phyloP scores from a whole-genome alignment of 2,329 filamentous ascomycete genomes.

The Diaporthe sp. region DNA sequence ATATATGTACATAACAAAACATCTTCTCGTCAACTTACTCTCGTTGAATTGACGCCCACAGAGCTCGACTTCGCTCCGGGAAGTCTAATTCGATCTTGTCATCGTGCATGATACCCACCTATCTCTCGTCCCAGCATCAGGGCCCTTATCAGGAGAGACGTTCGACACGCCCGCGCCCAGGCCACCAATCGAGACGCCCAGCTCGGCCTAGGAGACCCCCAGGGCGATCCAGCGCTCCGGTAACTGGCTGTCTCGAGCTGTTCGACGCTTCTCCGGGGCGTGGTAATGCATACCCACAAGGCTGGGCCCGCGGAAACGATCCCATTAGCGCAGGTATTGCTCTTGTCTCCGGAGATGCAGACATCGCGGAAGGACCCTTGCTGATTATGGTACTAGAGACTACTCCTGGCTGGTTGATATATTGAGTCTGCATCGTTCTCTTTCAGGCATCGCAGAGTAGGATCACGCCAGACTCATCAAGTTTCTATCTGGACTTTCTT shows the following conservation, averaged over 20 bases:
- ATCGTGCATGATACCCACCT: slow-evolving; percentile 30
- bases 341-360: slow-evolving; percentile 33
- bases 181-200: slow-evolving; percentile 23
- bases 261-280: slow-evolving; percentile 17
- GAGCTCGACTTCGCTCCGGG: background rate
- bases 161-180: slow-evolving; percentile 8
- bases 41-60: background rate
- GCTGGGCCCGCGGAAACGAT: slow-evolving; percentile 33
- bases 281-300: slow-evolving; percentile 19
- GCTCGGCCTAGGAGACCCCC: slow-evolving; percentile 9
- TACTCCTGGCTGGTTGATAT: slow-evolving; percentile 21
- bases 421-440: slow-evolving; percentile 9
- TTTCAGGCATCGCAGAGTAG: background rate
- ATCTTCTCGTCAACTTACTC: background rate
- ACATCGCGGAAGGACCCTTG: background rate
- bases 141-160: slow-evolving; percentile 21
- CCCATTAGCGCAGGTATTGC: slow-evolving; percentile 16
- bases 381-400: slow-evolving; percentile 20
- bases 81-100: slow-evolving; percentile 30
- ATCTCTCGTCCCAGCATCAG: slow-evolving; percentile 28
- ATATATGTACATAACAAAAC: slow-evolving; percentile 6
- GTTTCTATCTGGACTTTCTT: background rate
- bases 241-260: slow-evolving; percentile 25
- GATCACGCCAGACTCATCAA: background rate
- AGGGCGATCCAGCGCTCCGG: slow-evolving; percentile 6